Percentiles rank a stretch among this genome's conserved stretches.
phyloP scores from a whole-genome alignment of 805 yeast genomes.

The Saturnispora sekii region DNA sequence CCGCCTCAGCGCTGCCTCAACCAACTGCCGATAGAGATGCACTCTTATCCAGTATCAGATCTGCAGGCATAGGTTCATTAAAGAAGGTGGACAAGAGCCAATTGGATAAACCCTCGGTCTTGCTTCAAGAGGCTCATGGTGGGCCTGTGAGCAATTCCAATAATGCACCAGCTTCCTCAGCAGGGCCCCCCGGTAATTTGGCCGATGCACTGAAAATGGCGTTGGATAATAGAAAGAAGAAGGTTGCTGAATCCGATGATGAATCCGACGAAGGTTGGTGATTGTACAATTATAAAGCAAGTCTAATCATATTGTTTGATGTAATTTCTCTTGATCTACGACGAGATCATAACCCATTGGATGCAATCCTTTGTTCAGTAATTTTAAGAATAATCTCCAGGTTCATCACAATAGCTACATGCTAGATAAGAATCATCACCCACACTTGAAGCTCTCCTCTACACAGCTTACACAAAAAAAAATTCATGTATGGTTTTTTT shows the following conservation, averaged over 20 bases:
- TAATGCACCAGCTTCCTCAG: slow-evolving; percentile 29
- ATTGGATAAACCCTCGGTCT: slow-evolving; percentile 66
- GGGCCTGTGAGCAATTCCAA: slow-evolving; percentile 34
- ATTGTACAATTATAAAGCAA: not conserved
- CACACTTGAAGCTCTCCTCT: too few species aligned
- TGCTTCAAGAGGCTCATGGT: slow-evolving; percentile 65
- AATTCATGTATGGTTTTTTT: too few species aligned
- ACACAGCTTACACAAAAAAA: too few species aligned
- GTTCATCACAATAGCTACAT: too few species aligned
- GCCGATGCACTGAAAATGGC: slow-evolving; percentile 48
- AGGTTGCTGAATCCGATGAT: slow-evolving; percentile 73
- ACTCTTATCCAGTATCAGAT: slow-evolving; percentile 74
- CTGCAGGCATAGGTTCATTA: slow-evolving; percentile 62
- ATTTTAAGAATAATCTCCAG: too few species aligned
- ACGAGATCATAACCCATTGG: too few species aligned
- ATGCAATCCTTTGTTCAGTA: too few species aligned
- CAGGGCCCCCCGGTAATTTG: slow-evolving; percentile 38
- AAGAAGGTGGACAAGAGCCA: slow-evolving; percentile 76
- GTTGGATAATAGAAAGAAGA: slow-evolving; percentile 67
- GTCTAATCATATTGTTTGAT: too few species aligned
- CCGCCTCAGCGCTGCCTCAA: slow-evolving; percentile 30
- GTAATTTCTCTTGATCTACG: too few species aligned
- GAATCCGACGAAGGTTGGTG: slow-evolving; percentile 79
- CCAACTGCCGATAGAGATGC: slow-evolving; percentile 60
- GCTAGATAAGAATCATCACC: too few species aligned